These are phyloP conservation scores for Dipodascopsis tothii DNA, from an alignment of 805 yeast species.

Conservation along the genomic window DNA sequence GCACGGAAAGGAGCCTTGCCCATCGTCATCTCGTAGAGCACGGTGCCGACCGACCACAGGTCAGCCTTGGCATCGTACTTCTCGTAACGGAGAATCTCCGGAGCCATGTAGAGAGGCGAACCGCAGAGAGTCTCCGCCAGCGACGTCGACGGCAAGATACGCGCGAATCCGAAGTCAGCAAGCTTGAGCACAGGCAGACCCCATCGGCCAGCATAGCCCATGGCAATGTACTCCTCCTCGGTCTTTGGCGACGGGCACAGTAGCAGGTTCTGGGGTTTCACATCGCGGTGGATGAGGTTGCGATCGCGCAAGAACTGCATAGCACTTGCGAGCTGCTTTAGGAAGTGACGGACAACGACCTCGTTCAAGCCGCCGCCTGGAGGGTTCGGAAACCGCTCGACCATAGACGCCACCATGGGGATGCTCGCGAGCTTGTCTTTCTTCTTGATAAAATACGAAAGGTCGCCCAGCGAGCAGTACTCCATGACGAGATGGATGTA, in stretches of 20 bases:
- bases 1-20: slow-evolving; percentile 97
- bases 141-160: slow-evolving; percentile 85
- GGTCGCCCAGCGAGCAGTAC: slow-evolving; percentile 90
- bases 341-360: slow-evolving; percentile 69
- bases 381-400: slow-evolving; percentile 79
- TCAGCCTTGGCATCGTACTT: slow-evolving; percentile 97
- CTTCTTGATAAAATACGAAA: slow-evolving; percentile 76
- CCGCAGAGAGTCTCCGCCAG: slow-evolving; percentile 97
- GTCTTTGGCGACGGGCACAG: slow-evolving; percentile 76
- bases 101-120: slow-evolving; percentile 97
- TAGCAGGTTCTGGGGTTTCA: slow-evolving; percentile 82
- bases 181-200: slow-evolving; percentile 84
- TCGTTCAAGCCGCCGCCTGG: slow-evolving; percentile 70
- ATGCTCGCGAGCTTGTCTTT: slow-evolving; percentile 66
- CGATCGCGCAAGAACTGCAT: slow-evolving; percentile 71
- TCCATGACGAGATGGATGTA: slow-evolving; percentile 92
- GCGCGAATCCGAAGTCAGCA: slow-evolving; percentile 97
- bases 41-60: slow-evolving; percentile 97
- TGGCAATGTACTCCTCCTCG: slow-evolving; percentile 47
- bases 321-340: slow-evolving; percentile 81
- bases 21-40: slow-evolving; percentile 85
- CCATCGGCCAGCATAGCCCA: slow-evolving; percentile 68
- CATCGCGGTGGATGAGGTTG: slow-evolving; percentile 87
- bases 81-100: slow-evolving; percentile 88
- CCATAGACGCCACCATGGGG: slow-evolving; percentile 68